Evolutionary conservation across 1,139 yeast species (phyloP).

Genomic region (Yamadazyma pseudoaaseri): DNA sequence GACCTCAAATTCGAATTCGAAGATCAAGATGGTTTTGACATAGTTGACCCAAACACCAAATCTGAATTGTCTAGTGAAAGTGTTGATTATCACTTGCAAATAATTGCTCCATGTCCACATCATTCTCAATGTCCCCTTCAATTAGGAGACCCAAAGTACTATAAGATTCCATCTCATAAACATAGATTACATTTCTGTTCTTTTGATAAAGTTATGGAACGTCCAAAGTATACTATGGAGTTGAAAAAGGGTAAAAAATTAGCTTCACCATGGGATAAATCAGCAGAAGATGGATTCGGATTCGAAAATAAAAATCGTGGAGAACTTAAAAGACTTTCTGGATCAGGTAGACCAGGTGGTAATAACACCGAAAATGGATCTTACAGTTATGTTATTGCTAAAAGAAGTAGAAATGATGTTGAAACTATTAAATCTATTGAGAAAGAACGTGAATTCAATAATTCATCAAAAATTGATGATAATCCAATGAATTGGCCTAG

Average conservation of each 20-base stretch:
- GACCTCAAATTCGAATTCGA: constrained; percentile 53
- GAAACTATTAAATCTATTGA: constrained; percentile 36
- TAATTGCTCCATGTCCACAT: constrained; percentile 90
- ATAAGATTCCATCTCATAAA: constrained; percentile 59
- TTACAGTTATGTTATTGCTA: constrained; percentile 73
- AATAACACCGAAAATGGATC: constrained; percentile 71
- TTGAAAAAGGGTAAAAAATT: constrained; percentile 77
- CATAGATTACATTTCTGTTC: constrained; percentile 72
- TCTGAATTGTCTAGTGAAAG: constrained; percentile 18
- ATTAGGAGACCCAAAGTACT: constrained; percentile 67
- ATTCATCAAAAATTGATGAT: constrained; percentile 21
- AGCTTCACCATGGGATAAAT: constrained; percentile 69
- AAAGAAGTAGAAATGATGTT: constrained; percentile 48
- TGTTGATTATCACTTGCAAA: constrained; percentile 53
- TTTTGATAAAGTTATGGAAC: constrained; percentile 66
- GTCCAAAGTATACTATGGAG: constrained; percentile 79
- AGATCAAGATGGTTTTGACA: constrained; percentile 38
- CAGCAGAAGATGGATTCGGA: constrained; percentile 54
- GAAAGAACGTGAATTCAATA: constrained; percentile 27
- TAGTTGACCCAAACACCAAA: constrained; percentile 19
- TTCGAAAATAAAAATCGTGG: constrained; percentile 28
- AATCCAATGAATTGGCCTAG: constrained; percentile 65
- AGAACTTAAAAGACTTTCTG: constrained; percentile 36
- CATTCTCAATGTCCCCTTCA: constrained; percentile 88
- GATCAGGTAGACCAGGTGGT: constrained; percentile 76